A percentile compares a stretch with the other conserved stretches of the same genome.
Evolutionary conservation across 2,329 filamentous ascomycete genomes (phyloP).

Genomic region (Fusarium sarcochroum): DNA sequence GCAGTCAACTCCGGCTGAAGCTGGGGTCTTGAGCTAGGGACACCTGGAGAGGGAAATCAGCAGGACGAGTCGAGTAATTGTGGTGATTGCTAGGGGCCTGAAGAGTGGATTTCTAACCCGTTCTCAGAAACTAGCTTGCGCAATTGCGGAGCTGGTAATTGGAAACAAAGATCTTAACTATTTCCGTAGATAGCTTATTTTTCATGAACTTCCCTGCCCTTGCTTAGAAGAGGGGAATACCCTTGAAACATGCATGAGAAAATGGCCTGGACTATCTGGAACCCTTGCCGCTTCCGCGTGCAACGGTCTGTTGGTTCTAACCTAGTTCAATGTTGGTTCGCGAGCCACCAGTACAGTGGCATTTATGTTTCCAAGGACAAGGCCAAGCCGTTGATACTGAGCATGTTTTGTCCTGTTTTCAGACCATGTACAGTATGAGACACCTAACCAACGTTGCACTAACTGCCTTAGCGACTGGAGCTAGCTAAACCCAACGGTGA

Average conservation of each 20-base stretch:
- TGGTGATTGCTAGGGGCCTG: background rate
- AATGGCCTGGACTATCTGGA: background rate
- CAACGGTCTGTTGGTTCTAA: conserved; percentile 11
- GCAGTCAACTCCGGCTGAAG: background rate
- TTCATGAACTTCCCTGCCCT: background rate
- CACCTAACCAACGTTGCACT: conserved; percentile 8
- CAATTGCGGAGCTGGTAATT: background rate
- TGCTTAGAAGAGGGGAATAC: background rate
- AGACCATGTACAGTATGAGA: conserved; percentile 1
- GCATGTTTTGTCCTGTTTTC: conserved; percentile 8
- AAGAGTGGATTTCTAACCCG: background rate
- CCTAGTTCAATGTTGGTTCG: background rate
- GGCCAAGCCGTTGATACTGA: background rate
- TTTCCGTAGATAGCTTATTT: conserved; percentile 3
- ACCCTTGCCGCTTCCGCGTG: background rate
- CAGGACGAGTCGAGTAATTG: background rate
- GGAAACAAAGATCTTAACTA: background rate
- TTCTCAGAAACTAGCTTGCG: background rate
- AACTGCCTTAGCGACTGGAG: background rate
- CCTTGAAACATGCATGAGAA: background rate
- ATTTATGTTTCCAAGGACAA: background rate
- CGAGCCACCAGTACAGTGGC: background rate
- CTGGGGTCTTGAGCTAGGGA: background rate
- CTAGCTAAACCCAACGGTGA: background rate
- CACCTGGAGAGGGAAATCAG: background rate